Evolutionary conservation across 2,329 filamentous ascomycete genomes (phyloP).

Genomic region (Pleomassaria siparia): DNA sequence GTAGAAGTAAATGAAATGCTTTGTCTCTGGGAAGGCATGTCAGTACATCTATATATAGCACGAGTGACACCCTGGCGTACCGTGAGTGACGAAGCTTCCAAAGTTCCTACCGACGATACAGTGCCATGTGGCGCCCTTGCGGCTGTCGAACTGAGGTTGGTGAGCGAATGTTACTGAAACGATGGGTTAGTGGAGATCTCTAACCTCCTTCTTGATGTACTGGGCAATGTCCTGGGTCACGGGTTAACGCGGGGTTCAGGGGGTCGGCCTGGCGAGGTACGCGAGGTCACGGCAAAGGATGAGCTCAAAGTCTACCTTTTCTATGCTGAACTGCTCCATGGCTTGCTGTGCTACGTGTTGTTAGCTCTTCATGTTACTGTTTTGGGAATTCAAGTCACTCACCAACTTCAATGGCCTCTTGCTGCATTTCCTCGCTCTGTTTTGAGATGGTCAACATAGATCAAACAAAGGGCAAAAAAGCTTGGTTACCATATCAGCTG

Average conservation of each 20-base stretch:
- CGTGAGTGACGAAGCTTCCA: conserved; percentile 97
- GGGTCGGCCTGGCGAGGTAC: not conserved
- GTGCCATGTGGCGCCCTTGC: conserved; percentile 98
- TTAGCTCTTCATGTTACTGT: conserved; percentile 24
- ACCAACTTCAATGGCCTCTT: conserved; percentile 95
- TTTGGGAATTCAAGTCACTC: conserved; percentile 44
- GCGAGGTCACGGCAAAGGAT: not conserved
- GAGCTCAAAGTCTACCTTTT: conserved; percentile 58
- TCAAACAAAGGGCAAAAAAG: not conserved
- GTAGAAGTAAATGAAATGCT: conserved; percentile 99
- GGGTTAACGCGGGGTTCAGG: conserved; percentile 1
- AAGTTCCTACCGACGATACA: conserved; percentile 99
- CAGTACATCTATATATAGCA: not conserved
- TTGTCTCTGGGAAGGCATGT: conserved; percentile 70
- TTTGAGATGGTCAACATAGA: not conserved
- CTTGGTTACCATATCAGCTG: conserved; percentile 96
- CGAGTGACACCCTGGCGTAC: conserved; percentile 53
- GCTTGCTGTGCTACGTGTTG: conserved; percentile 63
- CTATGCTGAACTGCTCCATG: conserved; percentile 71
- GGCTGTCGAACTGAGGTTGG: conserved; percentile 77
- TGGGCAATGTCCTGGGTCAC: conserved; percentile 80
- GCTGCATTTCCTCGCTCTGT: conserved; percentile 96
- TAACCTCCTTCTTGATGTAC: conserved; percentile 89
- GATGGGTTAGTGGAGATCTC: not conserved
- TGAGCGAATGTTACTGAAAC: conserved; percentile 20